These are phyloP conservation scores for Dillenia suffruticosa DNA, from an alignment of 164 flowering plant genomes.

Conservation along the genomic window DNA sequence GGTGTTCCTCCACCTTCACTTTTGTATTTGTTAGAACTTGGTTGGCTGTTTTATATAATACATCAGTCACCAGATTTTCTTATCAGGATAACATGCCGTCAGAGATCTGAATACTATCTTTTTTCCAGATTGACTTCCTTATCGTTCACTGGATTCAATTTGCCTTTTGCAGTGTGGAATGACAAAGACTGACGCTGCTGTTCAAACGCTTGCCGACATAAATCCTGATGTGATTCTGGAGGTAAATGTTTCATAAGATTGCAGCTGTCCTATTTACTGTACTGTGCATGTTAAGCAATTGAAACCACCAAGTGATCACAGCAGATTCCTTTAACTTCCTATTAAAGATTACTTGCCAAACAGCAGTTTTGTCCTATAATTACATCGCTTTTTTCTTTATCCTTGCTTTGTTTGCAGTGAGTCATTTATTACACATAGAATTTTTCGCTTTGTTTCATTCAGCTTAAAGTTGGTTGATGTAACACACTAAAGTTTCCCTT, in stretches of 20 bases:
- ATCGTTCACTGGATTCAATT: background rate
- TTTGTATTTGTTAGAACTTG: background rate
- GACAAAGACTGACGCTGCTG: constrained; percentile 99
- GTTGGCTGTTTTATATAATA: background rate
- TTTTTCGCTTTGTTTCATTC: too few relatives aligned
- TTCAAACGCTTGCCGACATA: constrained; percentile 88
- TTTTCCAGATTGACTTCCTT: background rate
- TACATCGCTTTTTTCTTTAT: too few relatives aligned
- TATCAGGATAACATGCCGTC: background rate
- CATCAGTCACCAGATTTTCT: background rate
- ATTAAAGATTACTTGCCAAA: too few relatives aligned
- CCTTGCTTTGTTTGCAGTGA: too few relatives aligned
- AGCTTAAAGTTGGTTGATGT: too few relatives aligned
- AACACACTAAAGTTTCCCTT: too few relatives aligned
- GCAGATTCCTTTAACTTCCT: too few relatives aligned
- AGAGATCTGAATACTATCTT: background rate
- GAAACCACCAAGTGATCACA: too few relatives aligned
- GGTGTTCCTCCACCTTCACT: constrained; percentile 30
- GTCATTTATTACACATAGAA: too few relatives aligned
- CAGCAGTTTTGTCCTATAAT: too few relatives aligned
- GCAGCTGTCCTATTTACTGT: too few relatives aligned
- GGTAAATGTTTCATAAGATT: constrained; percentile 28
- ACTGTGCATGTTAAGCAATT: too few relatives aligned
- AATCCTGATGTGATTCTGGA: constrained; percentile 97
- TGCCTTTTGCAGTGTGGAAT: constrained; percentile 61